Conservation (phyloP, 306 rosid species). For the Sesbania bispinosa region DNA sequence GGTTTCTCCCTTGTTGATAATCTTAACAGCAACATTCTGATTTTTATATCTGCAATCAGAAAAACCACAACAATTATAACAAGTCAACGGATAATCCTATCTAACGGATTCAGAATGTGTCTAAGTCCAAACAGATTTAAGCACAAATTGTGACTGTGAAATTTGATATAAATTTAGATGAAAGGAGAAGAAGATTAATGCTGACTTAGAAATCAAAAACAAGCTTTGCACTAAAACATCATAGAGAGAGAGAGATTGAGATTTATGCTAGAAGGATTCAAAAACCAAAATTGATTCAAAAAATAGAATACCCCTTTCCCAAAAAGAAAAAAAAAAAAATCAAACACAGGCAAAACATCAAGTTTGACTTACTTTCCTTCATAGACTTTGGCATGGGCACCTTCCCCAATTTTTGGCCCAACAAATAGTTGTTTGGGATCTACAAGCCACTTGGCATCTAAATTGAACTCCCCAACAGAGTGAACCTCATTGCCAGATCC, state of each 20-base stretch:
- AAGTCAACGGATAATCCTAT: background rate
- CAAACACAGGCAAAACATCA: background rate
- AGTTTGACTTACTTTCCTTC: conserved; percentile 94
- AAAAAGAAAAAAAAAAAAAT: background rate
- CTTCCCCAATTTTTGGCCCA: conserved; percentile 95
- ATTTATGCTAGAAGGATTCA: background rate
- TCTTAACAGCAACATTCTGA: conserved; percentile 49
- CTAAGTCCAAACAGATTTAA: background rate
- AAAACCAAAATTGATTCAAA: conserved; percentile 20
- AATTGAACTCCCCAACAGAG: conserved; percentile 60
- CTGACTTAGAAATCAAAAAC: background rate
- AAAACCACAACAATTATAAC: conserved; percentile 18
- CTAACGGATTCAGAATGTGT: background rate
- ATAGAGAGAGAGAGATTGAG: background rate
- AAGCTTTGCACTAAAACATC: background rate
- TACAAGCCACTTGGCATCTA: conserved; percentile 76
- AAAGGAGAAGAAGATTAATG: background rate
- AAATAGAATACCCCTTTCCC: background rate
- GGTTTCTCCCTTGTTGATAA: conserved; percentile 46
- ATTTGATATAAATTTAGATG: conserved; percentile 4
- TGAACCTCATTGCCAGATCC: conserved; percentile 93
- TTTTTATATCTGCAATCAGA: conserved; percentile 40
- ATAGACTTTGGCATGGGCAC: conserved; percentile 91
- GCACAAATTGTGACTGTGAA: background rate
- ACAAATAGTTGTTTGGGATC: conserved; percentile 89